Evolutionary conservation across 805 yeast genomes (phyloP), one percentile per base, ranked within the genome.

Genomic region (Monosporozyma yasuniensis): DNA sequence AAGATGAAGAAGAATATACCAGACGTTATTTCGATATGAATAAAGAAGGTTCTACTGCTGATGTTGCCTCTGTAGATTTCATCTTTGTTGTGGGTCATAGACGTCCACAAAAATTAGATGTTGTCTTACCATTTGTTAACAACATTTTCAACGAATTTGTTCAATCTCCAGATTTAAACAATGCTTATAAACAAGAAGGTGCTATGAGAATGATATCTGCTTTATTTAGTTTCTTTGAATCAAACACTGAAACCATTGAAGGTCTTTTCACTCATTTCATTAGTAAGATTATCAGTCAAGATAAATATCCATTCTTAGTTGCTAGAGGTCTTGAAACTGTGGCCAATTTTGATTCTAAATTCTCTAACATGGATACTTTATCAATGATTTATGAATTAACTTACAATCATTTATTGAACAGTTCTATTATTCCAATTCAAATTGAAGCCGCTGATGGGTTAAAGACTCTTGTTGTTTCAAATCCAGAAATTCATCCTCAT

Each of bases 401-500:
- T 51, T 73, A 59, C 61, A 65, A 58, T 51, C 71, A 65, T 58
- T 74, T 67, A 56, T 61, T 65, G 54, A 60, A 53, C 55, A 59
- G 73, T 47, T 82, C 81, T 34, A 67, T 72, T 23, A 70, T 85
- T 54, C 95, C 96, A 0, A 81, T 90, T 9, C 87, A 83, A 65
- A 79, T 93, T 48, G 91, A 87, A 63, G 88, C 91, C 21, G 90
- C 96, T 0, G 78, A 88, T 59, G 95, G 96, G 0, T 73, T 93
- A 49, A 95, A 88, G 68, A 81, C 93, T 3, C 77, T 85, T 57
- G 73, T 89, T 50, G 73, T 75, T n/a, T 79, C 83, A 44, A 79
- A 79, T 2, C 79, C 80, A 43, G 55, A 53, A 28, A 88, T 91
- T 56, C 79, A 79, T 56, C 80, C 78, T 28, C 86, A 84, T 11